A percentile compares a stretch with the other conserved stretches of the same genome.
phyloP scores from a whole-genome alignment of 1,284 basidiomycete genomes.

The Fomitiporia mediterranea region DNA sequence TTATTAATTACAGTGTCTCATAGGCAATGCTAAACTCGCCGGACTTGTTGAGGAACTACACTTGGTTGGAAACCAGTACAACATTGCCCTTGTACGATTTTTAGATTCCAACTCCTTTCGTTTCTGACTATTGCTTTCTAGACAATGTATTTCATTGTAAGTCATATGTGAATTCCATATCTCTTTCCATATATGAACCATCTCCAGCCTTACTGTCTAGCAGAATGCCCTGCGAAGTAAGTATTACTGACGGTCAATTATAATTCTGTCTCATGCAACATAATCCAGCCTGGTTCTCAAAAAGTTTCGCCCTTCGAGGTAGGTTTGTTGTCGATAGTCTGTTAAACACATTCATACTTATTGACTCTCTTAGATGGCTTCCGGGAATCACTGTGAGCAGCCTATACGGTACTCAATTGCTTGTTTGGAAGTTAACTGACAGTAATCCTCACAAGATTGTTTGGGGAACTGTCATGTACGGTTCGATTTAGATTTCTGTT shows the following conservation, averaged over 20 bases:
- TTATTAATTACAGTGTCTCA: neutral
- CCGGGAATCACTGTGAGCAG: conserved; percentile 41
- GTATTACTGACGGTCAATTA: no score
- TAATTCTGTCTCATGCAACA: neutral
- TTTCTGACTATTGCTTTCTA: conserved; percentile 24
- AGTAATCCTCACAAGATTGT: conserved; percentile 30
- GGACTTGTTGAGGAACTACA: conserved; percentile 50
- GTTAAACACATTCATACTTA: neutral
- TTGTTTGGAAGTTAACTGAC: no score
- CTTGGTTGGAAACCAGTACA: conserved; percentile 55
- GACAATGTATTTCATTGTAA: conserved; percentile 68
- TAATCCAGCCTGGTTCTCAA: conserved; percentile 42
- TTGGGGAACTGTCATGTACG: conserved; percentile 48
- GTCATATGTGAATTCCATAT: conserved; percentile 23
- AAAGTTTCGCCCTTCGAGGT: conserved; percentile 47
- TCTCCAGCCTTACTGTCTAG: conserved; percentile 53
- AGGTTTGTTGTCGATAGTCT: conserved; percentile 14
- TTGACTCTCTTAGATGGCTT: conserved; percentile 35
- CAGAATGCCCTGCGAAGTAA: conserved; percentile 58
- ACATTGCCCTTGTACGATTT: conserved; percentile 56
- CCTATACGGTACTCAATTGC: neutral
- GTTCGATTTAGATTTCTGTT: neutral
- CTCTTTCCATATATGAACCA: neutral
- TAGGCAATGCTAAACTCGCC: conserved; percentile 64
- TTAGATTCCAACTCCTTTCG: neutral